Base-by-base conservation (phyloP, 805 yeast species). In the Lipomyces anomalus region DNA sequence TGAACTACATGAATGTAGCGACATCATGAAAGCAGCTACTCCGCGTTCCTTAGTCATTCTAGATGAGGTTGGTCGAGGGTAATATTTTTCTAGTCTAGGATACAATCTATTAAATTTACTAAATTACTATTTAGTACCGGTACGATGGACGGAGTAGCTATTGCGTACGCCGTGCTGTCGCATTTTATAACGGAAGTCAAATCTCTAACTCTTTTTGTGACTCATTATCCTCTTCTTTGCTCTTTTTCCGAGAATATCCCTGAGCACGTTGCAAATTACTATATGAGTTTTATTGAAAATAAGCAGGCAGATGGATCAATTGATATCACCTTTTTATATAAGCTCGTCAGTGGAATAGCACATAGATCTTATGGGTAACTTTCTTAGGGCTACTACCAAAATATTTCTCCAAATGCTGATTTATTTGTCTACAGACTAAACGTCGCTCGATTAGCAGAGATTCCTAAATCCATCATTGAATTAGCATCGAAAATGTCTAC, bases 51-150 rank as follows among this genome's bases (percentile, higher is more conserved):
- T 84, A 44, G 77, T 84, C 1, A 64, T 84, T 1, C 64, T 84
- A 37, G 94, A 84, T 60, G 94, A 84, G 55, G 75, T 84, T 35
- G 94, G 94, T 2, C 66, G 89, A 40, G 92, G 92, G 16, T 38
- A 20, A 16, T 13, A 28, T 28, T 28, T 16, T 13, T 13, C n/a
- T n/a, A n/a, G n/a, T n/a, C n/a, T n/a, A n/a, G n/a, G n/a, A n/a
- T n/a, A n/a, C n/a, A n/a, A n/a, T n/a, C n/a, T n/a, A n/a, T n/a
- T n/a, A n/a, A n/a, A n/a, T n/a, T n/a, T n/a, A n/a, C n/a, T n/a
- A n/a, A n/a, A n/a, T n/a, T n/a, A n/a, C 16, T 13, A 13, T 28
- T 13, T 9, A 34, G 35, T 2, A 77, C 82, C 3, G 76, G 84
- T 1, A 79, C 88, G 0, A 63, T 67, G 42, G 96, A 89, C 62